These are phyloP conservation scores for Pseudogymnoascus sp. DNA, from an alignment of 2,329 filamentous ascomycete species.

Conservation along the genomic window DNA sequence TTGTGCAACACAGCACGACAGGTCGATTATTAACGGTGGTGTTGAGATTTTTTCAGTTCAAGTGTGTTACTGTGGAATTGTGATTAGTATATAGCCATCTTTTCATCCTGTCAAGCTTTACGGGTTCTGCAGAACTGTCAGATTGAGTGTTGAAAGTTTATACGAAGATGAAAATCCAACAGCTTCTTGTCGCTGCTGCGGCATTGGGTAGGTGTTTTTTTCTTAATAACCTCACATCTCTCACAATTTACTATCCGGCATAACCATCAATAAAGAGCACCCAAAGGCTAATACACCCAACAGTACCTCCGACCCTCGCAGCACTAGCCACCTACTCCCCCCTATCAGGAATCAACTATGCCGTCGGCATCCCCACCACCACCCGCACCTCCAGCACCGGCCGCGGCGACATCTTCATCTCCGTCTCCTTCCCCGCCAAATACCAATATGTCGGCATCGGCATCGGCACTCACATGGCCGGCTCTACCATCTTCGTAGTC, in stretches of 20 bases:
- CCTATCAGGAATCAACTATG: constrained; percentile 30
- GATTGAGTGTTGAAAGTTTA: background rate
- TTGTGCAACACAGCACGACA: background rate
- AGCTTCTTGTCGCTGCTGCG: background rate
- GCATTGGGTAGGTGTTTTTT: background rate
- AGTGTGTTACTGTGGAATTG: background rate
- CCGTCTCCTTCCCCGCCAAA: constrained; percentile 43
- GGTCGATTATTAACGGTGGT: background rate
- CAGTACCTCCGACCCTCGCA: background rate
- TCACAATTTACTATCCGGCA: background rate
- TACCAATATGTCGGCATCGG: constrained; percentile 48
- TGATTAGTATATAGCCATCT: background rate
- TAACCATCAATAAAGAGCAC: background rate
- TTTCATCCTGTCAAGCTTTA: background rate
- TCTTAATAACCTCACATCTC: background rate
- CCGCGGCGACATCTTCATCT: constrained; percentile 47
- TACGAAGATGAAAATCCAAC: background rate
- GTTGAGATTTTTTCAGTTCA: background rate
- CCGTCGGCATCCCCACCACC: constrained; percentile 44
- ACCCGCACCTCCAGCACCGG: constrained; percentile 39
- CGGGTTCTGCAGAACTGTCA: background rate
- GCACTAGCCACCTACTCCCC: constrained; percentile 17
- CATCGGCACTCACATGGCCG: constrained; percentile 44
- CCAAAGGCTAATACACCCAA: background rate
- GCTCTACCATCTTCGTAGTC: constrained; percentile 49